Evolutionary conservation across 768 basidiomycete genomes (phyloP), one percentile per base, ranked within the genome.

Genomic region (Lactarius trivialis): DNA sequence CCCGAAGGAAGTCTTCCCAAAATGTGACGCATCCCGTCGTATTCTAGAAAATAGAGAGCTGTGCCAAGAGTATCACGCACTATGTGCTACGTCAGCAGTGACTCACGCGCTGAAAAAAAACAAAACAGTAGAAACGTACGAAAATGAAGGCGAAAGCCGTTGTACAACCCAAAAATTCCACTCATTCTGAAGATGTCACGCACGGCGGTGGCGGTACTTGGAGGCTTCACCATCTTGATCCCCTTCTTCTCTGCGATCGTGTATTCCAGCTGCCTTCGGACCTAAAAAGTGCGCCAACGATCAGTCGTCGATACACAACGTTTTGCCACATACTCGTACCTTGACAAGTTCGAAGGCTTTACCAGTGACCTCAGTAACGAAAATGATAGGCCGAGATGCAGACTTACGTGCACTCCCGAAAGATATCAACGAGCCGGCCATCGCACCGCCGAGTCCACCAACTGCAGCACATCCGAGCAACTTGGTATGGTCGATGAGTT

Each of bases 291-390:
- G 30, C 12, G 12, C 12, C 2, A 24, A 48, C 28, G 11, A 24
- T 56, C 15, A 60, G 26, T 50, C 26, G 55, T 39, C 37, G 41
- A 21, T 3, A 9, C 15, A 50, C 17, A 19, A 50, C 52, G 34
- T 24, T n/a, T n/a, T 7, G 34, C 24, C n/a, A 33, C 7, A 33
- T n/a, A 39, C 14, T 7, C 9, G 63, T 62, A 93, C 93, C 81
- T 98, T 98, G 71, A 98, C 92, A 41, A 98, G 87, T 74, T 98
- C 94, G 70, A 98, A 98, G 52, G 94, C 91, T n/a, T n/a, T 83
- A 48, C 59, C 33, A 28, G 50, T 8, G 34, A 6, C 33, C 21
- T 15, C 60, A 80, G 45, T 51, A 55, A 17, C 48, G 37, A 30
- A n/a, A 64, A 21, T 14, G 53, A 43, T 21, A 34, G 34, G 21